Conservation (phyloP, 441 rosid genomes). For the Brassica hybrid region DNA sequence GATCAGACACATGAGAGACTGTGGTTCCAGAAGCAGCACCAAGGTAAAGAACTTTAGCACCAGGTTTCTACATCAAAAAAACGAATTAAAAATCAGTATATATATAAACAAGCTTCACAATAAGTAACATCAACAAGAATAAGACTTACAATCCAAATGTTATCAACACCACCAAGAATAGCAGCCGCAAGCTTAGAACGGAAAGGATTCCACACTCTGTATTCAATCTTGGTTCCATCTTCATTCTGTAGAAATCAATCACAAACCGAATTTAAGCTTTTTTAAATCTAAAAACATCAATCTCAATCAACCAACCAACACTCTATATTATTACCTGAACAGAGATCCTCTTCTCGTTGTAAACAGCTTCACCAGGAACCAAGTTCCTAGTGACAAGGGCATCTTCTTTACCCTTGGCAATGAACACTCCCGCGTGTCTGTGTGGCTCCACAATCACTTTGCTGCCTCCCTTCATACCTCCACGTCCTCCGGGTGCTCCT, state of each 20-base stretch:
- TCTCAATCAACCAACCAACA: not conserved
- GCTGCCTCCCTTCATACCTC: conserved; percentile 97
- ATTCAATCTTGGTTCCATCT: conserved; percentile 88
- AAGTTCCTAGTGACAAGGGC: conserved; percentile 93
- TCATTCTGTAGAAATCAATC: conserved; percentile 60
- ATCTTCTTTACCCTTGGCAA: conserved; percentile 97
- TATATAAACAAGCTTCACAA: not conserved
- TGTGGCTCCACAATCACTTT: conserved; percentile 91
- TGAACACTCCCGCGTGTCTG: conserved; percentile 87
- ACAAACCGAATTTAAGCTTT: not conserved
- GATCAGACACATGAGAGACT: conserved; percentile 94
- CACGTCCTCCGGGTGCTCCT: conserved; percentile 50
- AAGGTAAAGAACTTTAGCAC: conserved; percentile 90
- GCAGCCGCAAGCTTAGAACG: conserved; percentile 95
- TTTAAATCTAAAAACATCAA: not conserved
- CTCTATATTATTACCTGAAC: conserved; percentile 63
- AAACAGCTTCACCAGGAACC: conserved; percentile 95
- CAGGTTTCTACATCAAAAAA: conserved; percentile 62
- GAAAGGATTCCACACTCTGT: conserved; percentile 95
- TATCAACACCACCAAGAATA: conserved; percentile 91
- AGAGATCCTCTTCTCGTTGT: conserved; percentile 90
- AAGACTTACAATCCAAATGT: conserved; percentile 77
- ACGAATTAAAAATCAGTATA: not conserved
- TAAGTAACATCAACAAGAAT: not conserved
- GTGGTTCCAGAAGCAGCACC: conserved; percentile 99